These are phyloP conservation scores for Aspergillus avenaceus DNA, from an alignment of 495 filamentous ascomycete species.

Conservation along the genomic window DNA sequence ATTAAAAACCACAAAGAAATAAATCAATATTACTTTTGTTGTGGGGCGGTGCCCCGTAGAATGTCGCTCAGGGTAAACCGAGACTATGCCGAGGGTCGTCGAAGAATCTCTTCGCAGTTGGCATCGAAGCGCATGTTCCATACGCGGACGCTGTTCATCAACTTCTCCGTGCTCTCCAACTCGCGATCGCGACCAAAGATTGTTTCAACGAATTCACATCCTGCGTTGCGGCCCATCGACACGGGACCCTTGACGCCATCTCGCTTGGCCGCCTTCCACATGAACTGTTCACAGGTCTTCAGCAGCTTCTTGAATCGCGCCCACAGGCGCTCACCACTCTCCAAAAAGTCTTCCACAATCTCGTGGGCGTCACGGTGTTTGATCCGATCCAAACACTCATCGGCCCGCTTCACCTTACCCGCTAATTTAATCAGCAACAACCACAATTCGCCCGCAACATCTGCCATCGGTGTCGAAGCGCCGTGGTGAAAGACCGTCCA, in stretches of 20 bases:
- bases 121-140: conserved; percentile 96
- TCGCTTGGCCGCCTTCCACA: conserved; percentile 74
- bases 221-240: conserved; percentile 87
- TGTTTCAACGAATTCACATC: conserved; percentile 93
- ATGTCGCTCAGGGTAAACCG: neutral
- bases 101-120: conserved; percentile 90
- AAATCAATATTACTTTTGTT: conserved; percentile 9
- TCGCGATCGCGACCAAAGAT: conserved; percentile 93
- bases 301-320: conserved; percentile 81
- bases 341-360: conserved; percentile 86
- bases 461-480: conserved; percentile 78
- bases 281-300: conserved; percentile 86
- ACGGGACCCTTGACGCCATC: conserved; percentile 57
- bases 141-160: conserved; percentile 88
- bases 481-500: conserved; percentile 96
- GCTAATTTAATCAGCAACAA: conserved; percentile 92
- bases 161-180: conserved; percentile 86
- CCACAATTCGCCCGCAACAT: conserved; percentile 94
- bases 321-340: conserved; percentile 84
- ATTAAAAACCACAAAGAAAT: conserved; percentile 1
- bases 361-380: conserved; percentile 67
- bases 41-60: neutral
- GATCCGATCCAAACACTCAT: conserved; percentile 74
- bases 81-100: conserved; percentile 32
- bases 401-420: conserved; percentile 89